Evolutionary conservation across 345 rosid species (phyloP).

Genomic region (Isatis tinctoria): DNA sequence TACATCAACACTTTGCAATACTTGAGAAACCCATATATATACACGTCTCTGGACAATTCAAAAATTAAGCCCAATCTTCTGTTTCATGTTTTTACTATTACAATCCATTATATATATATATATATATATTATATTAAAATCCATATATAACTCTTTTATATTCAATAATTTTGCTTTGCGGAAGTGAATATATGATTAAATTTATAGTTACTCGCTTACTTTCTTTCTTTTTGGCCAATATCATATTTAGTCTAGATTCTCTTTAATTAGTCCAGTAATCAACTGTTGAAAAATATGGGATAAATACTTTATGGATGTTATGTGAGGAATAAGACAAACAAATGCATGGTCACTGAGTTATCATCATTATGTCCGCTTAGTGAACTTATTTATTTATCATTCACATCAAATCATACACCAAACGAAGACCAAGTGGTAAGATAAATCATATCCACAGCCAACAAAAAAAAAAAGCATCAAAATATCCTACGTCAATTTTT

Average conservation of each 20-base stretch:
- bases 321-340: neutral
- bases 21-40: neutral
- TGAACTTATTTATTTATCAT: neutral
- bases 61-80: too few species aligned
- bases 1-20: neutral
- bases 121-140: too few species aligned
- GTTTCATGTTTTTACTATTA: too few species aligned
- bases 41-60: too few species aligned
- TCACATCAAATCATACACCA: constrained; percentile 12
- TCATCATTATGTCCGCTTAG: neutral
- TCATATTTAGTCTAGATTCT: neutral
- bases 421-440: constrained; percentile 9
- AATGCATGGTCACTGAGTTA: neutral
- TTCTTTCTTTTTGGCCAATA: neutral
- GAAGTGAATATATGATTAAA: neutral
- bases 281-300: neutral
- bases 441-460: constrained; percentile 12
- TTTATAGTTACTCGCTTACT: neutral
- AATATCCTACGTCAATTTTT: neutral
- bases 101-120: too few species aligned
- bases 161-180: neutral
- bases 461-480: neutral
- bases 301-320: neutral
- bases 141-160: too few species aligned
- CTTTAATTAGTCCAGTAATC: neutral